These are phyloP conservation scores for Barnettozyma wickerhamii DNA, from an alignment of 805 yeast species.

Conservation along the genomic window DNA sequence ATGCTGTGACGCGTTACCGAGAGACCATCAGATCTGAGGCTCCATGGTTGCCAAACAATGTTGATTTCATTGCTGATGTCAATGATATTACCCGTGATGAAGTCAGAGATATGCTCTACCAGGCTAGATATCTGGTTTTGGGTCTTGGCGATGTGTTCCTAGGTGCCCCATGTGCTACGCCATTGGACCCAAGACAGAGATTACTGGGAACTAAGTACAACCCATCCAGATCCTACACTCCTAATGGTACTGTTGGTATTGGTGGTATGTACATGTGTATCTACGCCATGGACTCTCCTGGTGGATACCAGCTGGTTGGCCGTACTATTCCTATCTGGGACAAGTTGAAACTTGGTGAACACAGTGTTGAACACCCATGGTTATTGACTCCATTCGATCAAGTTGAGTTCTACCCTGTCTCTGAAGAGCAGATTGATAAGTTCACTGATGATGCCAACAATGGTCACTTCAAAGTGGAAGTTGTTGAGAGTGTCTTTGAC, in stretches of 20 bases:
- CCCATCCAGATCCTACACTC: slow-evolving; percentile 94
- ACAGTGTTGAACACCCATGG: slow-evolving; percentile 74
- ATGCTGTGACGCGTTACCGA: slow-evolving; percentile 84
- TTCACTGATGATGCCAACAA: slow-evolving; percentile 70
- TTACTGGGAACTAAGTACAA: slow-evolving; percentile 90
- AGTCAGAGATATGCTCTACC: slow-evolving; percentile 79
- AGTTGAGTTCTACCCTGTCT: slow-evolving; percentile 88
- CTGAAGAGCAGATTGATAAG: slow-evolving; percentile 75
- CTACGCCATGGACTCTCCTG: slow-evolving; percentile 93
- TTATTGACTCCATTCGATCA: slow-evolving; percentile 88
- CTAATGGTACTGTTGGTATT: slow-evolving; percentile 95
- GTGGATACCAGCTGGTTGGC: slow-evolving; percentile 96
- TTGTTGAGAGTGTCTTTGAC: slow-evolving; percentile 76
- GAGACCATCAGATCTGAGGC: slow-evolving; percentile 92
- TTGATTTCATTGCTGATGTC: slow-evolving; percentile 88
- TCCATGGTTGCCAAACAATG: slow-evolving; percentile 98
- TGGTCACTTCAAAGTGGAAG: slow-evolving; percentile 74
- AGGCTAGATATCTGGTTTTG: slow-evolving; percentile 86
- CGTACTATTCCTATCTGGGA: slow-evolving; percentile 99
- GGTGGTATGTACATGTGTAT: slow-evolving; percentile 99
- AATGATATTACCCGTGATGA: slow-evolving; percentile 75
- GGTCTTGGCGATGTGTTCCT: slow-evolving; percentile 97
- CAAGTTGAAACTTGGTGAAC: slow-evolving; percentile 73
- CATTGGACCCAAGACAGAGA: slow-evolving; percentile 94
- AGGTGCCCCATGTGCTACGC: slow-evolving; percentile 99